Percentiles rank a stretch among this genome's conserved stretches.
Conservation (phyloP, 2,329 filamentous ascomycete genomes). For the Arthroderma uncinatum region DNA sequence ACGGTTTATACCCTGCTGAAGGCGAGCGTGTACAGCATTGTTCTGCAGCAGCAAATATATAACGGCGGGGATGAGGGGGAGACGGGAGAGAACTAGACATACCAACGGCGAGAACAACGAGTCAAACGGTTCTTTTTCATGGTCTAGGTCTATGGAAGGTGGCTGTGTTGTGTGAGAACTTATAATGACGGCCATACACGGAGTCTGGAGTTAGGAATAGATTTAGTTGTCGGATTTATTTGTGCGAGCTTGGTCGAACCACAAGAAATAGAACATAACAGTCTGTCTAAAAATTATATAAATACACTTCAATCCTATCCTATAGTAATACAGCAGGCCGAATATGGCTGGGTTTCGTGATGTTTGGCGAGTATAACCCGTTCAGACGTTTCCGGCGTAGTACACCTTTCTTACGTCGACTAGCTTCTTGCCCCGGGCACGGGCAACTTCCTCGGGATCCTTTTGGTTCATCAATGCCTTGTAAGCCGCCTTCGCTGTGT, state of each 20-base stretch:
- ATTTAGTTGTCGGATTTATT: no score
- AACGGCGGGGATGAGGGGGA: conserved; percentile 36
- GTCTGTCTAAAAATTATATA: background rate
- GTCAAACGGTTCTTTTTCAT: no score
- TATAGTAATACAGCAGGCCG: background rate
- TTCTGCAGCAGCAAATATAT: conserved; percentile 90
- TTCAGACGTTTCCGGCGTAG: conserved; percentile 56
- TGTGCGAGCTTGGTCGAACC: no score
- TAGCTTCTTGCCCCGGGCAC: conserved; percentile 83
- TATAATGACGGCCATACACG: no score
- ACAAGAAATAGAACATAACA: background rate
- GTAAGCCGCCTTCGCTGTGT: conserved; percentile 85
- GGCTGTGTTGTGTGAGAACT: no score
- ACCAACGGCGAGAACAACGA: background rate
- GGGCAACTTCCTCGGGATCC: conserved; percentile 79
- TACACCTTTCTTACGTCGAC: conserved; percentile 96
- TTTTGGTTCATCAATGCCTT: conserved; percentile 72
- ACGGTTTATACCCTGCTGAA: conserved; percentile 92
- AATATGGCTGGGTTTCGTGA: background rate
- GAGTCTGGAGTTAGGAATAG: background rate
- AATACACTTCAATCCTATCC: conserved; percentile 2
- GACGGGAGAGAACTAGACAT: conserved; percentile 1
- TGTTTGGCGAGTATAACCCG: background rate
- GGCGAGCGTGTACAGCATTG: conserved; percentile 96
- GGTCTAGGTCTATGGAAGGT: no score